A percentile compares a stretch with the other conserved stretches of the same genome.
phyloP scores from a whole-genome alignment of 2,329 filamentous ascomycete species.

The Verticillium nubilum region DNA sequence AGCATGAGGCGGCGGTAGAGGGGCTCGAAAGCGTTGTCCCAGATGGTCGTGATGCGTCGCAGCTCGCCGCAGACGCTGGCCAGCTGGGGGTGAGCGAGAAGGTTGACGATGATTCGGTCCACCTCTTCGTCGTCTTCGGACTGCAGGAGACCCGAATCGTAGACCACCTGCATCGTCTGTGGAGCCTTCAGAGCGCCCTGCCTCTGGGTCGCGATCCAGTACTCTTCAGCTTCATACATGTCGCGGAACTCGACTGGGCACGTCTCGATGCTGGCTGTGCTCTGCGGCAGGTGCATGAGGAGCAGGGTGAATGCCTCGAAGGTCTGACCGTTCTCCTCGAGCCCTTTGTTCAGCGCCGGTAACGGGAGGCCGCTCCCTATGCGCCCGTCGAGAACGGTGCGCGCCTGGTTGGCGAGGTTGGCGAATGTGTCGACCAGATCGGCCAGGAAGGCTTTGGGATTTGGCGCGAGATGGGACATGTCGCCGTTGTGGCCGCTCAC shows the following conservation, averaged over 20 bases:
- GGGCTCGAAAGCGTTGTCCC: slow-evolving; percentile 30
- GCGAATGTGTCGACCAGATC: slow-evolving; percentile 9
- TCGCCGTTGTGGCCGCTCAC: slow-evolving; percentile 1
- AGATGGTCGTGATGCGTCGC: slow-evolving; percentile 23
- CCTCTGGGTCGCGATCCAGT: slow-evolving; percentile 31
- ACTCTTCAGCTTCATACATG: slow-evolving; percentile 28
- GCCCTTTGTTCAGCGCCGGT: slow-evolving; percentile 5
- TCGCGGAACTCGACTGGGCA: slow-evolving; percentile 25
- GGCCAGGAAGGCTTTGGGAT: slow-evolving; percentile 8
- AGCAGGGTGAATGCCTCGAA: slow-evolving; percentile 9
- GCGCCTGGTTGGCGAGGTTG: slow-evolving; percentile 9
- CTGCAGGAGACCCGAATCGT: background rate
- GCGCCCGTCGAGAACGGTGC: slow-evolving; percentile 6
- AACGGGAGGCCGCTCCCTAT: slow-evolving; percentile 4
- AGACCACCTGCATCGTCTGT: slow-evolving; percentile 2
- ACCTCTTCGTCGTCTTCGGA: slow-evolving; percentile 8
- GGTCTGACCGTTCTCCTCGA: slow-evolving; percentile 5
- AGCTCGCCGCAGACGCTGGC: background rate
- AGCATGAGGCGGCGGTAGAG: slow-evolving; percentile 22
- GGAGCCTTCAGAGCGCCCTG: slow-evolving; percentile 24
- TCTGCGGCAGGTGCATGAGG: slow-evolving; percentile 9
- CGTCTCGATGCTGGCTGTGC: slow-evolving; percentile 16
- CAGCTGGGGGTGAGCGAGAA: background rate
- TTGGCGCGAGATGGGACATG: slow-evolving; percentile 8
- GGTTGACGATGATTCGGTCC: slow-evolving; percentile 1